Evolutionary conservation across 306 rosid genomes (phyloP).

Genomic region (Vigna hirtella): DNA sequence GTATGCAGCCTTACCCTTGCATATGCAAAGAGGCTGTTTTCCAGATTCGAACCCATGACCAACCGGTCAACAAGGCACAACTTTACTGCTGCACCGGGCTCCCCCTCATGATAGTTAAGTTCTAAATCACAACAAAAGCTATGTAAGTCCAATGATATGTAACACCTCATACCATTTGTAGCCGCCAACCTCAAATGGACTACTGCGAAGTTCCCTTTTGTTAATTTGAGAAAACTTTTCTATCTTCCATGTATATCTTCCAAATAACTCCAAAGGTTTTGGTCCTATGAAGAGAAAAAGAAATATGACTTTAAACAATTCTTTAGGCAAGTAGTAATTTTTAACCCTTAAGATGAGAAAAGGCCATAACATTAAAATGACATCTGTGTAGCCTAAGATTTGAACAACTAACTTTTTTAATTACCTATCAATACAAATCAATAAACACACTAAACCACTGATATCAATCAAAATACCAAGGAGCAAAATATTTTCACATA

Average conservation of each 20-base stretch:
- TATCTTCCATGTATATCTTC: slow-evolving; percentile 95
- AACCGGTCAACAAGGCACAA: not conserved
- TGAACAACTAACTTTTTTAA: slow-evolving; percentile 6
- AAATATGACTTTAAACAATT: not conserved
- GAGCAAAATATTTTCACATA: slow-evolving; percentile 5
- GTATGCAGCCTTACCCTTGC: not conserved
- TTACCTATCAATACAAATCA: slow-evolving; percentile 22
- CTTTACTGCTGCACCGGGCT: not conserved
- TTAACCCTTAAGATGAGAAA: not conserved
- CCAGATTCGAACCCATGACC: not conserved
- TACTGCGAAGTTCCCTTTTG: slow-evolving; percentile 98
- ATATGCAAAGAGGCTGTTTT: not conserved
- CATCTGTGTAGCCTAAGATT: not conserved
- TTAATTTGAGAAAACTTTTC: slow-evolving; percentile 95
- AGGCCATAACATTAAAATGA: not conserved
- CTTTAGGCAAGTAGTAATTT: not conserved
- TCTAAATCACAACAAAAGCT: slow-evolving; percentile 12
- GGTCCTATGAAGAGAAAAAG: slow-evolving; percentile 61
- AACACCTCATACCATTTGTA: slow-evolving; percentile 82
- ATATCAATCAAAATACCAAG: not conserved
- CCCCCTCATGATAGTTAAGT: not conserved
- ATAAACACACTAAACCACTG: slow-evolving; percentile 13
- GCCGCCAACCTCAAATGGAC: slow-evolving; percentile 96
- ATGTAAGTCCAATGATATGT: slow-evolving; percentile 26
- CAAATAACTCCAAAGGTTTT: slow-evolving; percentile 87